Conservation (phyloP, 2,329 filamentous ascomycete genomes). For the Fonsecaea erecta region DNA sequence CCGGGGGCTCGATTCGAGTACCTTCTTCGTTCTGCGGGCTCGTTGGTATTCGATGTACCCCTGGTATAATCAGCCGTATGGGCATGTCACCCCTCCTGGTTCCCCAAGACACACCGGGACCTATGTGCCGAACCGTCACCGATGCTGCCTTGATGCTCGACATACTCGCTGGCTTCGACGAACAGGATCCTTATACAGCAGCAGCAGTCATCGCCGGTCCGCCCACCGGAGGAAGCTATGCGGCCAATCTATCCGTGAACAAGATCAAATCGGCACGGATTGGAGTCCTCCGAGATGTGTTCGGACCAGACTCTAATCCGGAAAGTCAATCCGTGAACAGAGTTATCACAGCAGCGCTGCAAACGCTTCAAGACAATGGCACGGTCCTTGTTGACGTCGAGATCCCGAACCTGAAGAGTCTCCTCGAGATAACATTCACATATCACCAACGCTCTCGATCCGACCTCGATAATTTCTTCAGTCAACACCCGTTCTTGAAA, state of each 20-base stretch:
- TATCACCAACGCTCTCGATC: constrained; percentile 25
- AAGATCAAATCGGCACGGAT: constrained; percentile 21
- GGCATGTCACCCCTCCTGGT: constrained; percentile 43
- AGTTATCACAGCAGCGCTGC: constrained; percentile 16
- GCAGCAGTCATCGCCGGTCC: constrained; percentile 16
- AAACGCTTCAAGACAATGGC: constrained; percentile 16
- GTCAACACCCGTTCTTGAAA: constrained; percentile 17
- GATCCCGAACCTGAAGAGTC: constrained; percentile 17
- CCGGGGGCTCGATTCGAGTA: constrained; percentile 55
- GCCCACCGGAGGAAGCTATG: constrained; percentile 20
- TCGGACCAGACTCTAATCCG: constrained; percentile 18
- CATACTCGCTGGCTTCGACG: constrained; percentile 24
- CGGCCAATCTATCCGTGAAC: constrained; percentile 11
- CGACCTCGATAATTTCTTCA: constrained; percentile 25
- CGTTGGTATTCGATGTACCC: constrained; percentile 56
- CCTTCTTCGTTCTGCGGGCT: constrained; percentile 49
- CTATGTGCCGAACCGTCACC: constrained; percentile 27
- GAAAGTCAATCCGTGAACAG: constrained; percentile 18
- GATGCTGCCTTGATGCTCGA: constrained; percentile 26
- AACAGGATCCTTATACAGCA: constrained; percentile 22
- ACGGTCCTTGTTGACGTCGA: constrained; percentile 20
- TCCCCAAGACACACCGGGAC: constrained; percentile 28
- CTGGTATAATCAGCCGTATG: constrained; percentile 52
- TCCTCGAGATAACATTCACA: constrained; percentile 15
- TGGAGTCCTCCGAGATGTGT: constrained; percentile 16